These are phyloP conservation scores for Megacollybia platyphylla DNA, from an alignment of 1,284 basidiomycete genomes.

Conservation along the genomic window DNA sequence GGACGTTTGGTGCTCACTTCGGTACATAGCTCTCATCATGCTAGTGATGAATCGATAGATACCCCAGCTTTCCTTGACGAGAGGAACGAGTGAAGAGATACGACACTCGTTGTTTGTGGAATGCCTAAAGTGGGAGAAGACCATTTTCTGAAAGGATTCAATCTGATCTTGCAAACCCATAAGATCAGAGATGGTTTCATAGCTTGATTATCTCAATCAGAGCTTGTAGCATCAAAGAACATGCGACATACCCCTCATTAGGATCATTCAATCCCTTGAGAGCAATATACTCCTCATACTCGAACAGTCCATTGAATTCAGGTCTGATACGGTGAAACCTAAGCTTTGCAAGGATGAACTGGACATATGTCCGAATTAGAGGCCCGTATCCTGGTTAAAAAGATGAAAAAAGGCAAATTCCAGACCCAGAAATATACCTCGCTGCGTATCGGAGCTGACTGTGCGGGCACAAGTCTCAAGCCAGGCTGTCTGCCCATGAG, in stretches of 20 bases:
- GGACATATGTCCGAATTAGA: conserved; percentile 87
- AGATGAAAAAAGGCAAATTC: conserved; percentile 1
- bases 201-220: conserved; percentile 35
- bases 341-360: conserved; percentile 89
- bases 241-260: conserved; percentile 78
- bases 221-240: conserved; percentile 3
- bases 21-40: conserved; percentile 92
- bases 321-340: conserved; percentile 88
- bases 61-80: conserved; percentile 95
- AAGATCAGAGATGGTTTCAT: conserved; percentile 91
- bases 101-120: conserved; percentile 92
- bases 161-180: conserved; percentile 97
- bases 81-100: conserved; percentile 84
- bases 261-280: conserved; percentile 95
- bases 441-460: conserved; percentile 52
- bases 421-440: conserved; percentile 38
- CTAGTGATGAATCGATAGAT: conserved; percentile 96
- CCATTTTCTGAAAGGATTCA: conserved; percentile 92
- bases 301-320: conserved; percentile 93
- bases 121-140: conserved; percentile 85
- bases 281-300: conserved; percentile 95
- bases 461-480: conserved; percentile 90
- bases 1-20: conserved; percentile 41
- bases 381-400: conserved; percentile 66
- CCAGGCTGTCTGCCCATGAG: conserved; percentile 93